Evolutionary conservation across 768 basidiomycete species (phyloP).

Genomic region (Trametes meyenii): DNA sequence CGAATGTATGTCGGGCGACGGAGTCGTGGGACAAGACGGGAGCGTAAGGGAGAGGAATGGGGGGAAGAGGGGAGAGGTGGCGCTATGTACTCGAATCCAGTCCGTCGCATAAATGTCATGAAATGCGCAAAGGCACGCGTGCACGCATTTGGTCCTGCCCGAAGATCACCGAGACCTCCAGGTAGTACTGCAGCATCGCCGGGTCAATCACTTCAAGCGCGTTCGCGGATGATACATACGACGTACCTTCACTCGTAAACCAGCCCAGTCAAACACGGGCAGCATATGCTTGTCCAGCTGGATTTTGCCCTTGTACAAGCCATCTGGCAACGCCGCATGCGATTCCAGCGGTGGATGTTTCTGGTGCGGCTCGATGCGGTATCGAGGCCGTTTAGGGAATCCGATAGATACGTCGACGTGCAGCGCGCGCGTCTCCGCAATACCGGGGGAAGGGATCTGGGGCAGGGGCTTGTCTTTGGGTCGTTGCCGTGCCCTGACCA

Average conservation of each 20-base stretch:
- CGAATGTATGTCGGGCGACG: neutral
- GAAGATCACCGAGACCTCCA: conserved; percentile 69
- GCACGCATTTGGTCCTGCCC: conserved; percentile 65
- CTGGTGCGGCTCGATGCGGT: conserved; percentile 40
- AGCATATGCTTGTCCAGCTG: conserved; percentile 59
- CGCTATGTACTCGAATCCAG: neutral
- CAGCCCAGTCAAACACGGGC: conserved; percentile 67
- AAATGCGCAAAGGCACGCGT: conserved; percentile 61
- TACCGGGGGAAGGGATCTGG: conserved; percentile 27
- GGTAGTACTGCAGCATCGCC: conserved; percentile 56
- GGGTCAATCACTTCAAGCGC: neutral
- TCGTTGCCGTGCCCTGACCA: conserved; percentile 1
- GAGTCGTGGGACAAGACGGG: too few species aligned
- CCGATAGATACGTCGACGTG: conserved; percentile 61
- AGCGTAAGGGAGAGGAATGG: neutral
- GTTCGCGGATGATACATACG: neutral
- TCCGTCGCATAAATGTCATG: conserved; percentile 36
- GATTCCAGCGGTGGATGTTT: conserved; percentile 50
- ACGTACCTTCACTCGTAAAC: conserved; percentile 67
- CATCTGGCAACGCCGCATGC: conserved; percentile 61
- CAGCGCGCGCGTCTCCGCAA: conserved; percentile 49
- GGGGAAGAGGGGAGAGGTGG: neutral
- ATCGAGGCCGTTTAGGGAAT: conserved; percentile 69
- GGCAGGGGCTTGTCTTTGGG: conserved; percentile 32
- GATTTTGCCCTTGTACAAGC: conserved; percentile 64